Base-by-base conservation (phyloP, 192 early-diverging fungal species). In the Podila verticillata region DNA sequence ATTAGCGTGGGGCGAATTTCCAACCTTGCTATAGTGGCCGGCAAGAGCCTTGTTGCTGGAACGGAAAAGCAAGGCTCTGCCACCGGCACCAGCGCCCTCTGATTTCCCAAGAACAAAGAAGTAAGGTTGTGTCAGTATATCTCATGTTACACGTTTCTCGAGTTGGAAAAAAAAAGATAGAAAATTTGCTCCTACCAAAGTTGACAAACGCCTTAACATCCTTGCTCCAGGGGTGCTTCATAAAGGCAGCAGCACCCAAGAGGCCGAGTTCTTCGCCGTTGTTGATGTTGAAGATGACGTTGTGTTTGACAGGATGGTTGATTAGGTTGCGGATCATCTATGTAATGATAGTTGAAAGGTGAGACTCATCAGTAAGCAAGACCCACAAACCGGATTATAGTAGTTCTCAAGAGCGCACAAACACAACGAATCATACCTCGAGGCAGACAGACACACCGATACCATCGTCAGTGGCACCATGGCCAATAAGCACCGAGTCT, bases 11-110 rank as follows among this genome's bases (percentile, higher is more conserved):
- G 89, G 88, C 35, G 73, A 56, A n/a, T 75, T 78, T 15, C 87
- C 84, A 31, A 84, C 75, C 15, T 87, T 86, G 36, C 86, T 85
- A 12, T 81, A 80, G n/a, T 74, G 51, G 26, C 79, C 63, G 20
- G 66, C 63, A 15, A 87, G 72, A 26, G 81, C 81, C 29, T 72
- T 70, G 57, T 83, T 86, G 65, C 70, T 82, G 13, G 67, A 63
- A 36, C 92, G 88, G 82, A 92, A 93, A 26, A 93, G 72, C 58
- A 89, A 75, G 20, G 91, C 88, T 51, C 89, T 88, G 26, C 92
- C 92, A 24, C 92, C 92, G 29, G 90, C 90, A 48, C 92, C 91
- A 44, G 91, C 91, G 15, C 89, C 91, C 81, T 93, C 92, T 80
- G 65, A 9, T 48, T 19, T 32, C 15, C n/a, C 19, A 56, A 44